phyloP scores from a whole-genome alignment of 2,329 filamentous ascomycete species.

The Colletotrichum tanaceti region DNA sequence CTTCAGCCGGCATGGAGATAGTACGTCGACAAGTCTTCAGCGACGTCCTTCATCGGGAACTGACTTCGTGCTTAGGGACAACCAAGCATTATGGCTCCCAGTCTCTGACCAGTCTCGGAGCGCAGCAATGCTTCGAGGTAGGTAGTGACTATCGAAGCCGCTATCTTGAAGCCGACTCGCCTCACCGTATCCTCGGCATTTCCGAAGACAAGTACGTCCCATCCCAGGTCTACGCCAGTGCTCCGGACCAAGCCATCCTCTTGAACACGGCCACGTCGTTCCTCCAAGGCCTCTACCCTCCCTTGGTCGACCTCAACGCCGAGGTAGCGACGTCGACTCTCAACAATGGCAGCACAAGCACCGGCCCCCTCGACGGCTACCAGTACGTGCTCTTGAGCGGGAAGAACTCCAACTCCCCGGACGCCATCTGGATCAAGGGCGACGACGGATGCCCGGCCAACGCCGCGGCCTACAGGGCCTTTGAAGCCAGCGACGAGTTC shows the following conservation, averaged over 20 bases:
- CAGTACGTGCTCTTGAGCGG: conserved; percentile 51
- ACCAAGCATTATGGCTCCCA: conserved; percentile 51
- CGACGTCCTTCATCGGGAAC: not conserved
- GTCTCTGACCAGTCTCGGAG: conserved; percentile 50
- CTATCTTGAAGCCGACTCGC: conserved; percentile 45
- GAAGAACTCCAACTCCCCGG: conserved; percentile 48
- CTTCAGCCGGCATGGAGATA: conserved; percentile 51
- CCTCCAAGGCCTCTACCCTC: conserved; percentile 52
- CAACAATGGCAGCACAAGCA: conserved; percentile 40
- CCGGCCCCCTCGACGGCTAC: conserved; percentile 43
- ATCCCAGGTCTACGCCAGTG: conserved; percentile 50
- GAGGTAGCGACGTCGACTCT: conserved; percentile 46
- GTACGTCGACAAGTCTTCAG: conserved; percentile 42
- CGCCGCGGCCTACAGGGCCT: conserved; percentile 44
- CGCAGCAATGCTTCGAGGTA: conserved; percentile 48
- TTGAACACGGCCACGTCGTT: conserved; percentile 51
- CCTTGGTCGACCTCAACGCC: conserved; percentile 45
- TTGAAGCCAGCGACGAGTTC: conserved; percentile 46
- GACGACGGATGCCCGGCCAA: conserved; percentile 50
- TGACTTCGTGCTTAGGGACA: conserved; percentile 43
- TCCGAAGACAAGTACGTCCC: conserved; percentile 49
- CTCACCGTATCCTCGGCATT: conserved; percentile 48
- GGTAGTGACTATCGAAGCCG: conserved; percentile 43
- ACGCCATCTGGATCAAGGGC: conserved; percentile 53
- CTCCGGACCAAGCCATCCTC: conserved; percentile 50